phyloP scores from a whole-genome alignment of 1,139 yeast species.

The Yamadazyma trypodendri region DNA sequence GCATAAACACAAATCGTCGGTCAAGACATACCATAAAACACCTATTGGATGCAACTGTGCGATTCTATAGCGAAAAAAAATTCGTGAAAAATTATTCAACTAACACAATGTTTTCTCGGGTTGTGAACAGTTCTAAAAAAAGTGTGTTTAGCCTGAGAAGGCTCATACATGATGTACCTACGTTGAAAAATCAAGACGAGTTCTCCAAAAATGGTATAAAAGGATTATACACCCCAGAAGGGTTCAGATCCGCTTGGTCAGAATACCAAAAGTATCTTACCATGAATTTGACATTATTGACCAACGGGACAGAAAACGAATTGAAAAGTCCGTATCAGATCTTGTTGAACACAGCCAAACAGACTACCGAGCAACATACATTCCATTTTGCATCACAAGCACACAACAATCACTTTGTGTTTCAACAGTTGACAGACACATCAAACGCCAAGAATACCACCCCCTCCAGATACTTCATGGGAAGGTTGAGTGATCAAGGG shows the following conservation, averaged over 20 bases:
- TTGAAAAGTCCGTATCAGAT: slow-evolving; percentile 77
- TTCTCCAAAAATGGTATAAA: slow-evolving; percentile 57
- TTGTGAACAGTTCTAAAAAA: slow-evolving; percentile 6
- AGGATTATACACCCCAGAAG: slow-evolving; percentile 68
- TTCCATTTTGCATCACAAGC: slow-evolving; percentile 91
- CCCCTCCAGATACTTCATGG: slow-evolving; percentile 51
- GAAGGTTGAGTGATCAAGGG: slow-evolving; percentile 39
- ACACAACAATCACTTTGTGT: slow-evolving; percentile 87
- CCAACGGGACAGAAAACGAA: slow-evolving; percentile 80
- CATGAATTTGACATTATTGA: slow-evolving; percentile 66
- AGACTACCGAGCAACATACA: slow-evolving; percentile 64
- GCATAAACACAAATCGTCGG: too few species aligned
- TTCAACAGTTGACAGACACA: slow-evolving; percentile 57
- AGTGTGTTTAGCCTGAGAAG: slow-evolving; percentile 19
- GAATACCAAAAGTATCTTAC: slow-evolving; percentile 74
- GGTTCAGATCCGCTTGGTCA: slow-evolving; percentile 74
- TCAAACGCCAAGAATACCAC: slow-evolving; percentile 32
- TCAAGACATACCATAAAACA: too few species aligned
- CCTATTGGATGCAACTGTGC: neutral
- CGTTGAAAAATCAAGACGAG: slow-evolving; percentile 40
- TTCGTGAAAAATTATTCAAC: neutral
- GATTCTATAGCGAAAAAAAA: slow-evolving; percentile 4
- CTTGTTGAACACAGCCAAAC: slow-evolving; percentile 68
- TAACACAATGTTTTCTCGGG: slow-evolving; percentile 8
- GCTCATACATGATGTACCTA: slow-evolving; percentile 65